Evolutionary conservation across 2,329 filamentous ascomycete genomes (phyloP).

Genomic region (Venturia aucupariae): DNA sequence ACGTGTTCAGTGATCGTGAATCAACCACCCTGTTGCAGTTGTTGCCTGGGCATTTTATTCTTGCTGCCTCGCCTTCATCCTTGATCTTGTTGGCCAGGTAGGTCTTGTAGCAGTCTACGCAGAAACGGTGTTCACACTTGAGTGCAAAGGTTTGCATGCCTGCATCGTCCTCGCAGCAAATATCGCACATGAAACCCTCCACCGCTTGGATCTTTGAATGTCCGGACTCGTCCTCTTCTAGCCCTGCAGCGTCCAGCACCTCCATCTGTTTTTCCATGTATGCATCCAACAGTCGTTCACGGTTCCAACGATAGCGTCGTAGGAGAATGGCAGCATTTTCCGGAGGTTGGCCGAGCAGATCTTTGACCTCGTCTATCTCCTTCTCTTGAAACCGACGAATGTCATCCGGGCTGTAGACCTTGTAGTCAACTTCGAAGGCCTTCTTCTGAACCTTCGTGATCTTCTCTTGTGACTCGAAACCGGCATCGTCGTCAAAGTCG

Average conservation of each 20-base stretch:
- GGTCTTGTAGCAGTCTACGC: slow-evolving; percentile 82
- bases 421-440: slow-evolving; percentile 76
- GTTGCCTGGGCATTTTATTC: slow-evolving; percentile 87
- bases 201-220: slow-evolving; percentile 37
- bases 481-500: slow-evolving; percentile 48
- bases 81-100: slow-evolving; percentile 90
- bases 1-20: slow-evolving; percentile 72
- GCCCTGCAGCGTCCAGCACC: slow-evolving; percentile 73
- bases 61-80: slow-evolving; percentile 87
- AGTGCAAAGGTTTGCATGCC: slow-evolving; percentile 79
- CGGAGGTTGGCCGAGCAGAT: slow-evolving; percentile 78
- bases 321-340: slow-evolving; percentile 88
- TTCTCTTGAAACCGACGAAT: slow-evolving; percentile 79
- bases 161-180: slow-evolving; percentile 84
- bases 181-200: slow-evolving; percentile 79
- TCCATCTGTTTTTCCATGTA: slow-evolving; percentile 86
- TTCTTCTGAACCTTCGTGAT: slow-evolving; percentile 65
- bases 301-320: slow-evolving; percentile 88
- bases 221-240: slow-evolving; percentile 55
- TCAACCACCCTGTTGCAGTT: slow-evolving; percentile 86
- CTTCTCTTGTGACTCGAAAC: slow-evolving; percentile 55
- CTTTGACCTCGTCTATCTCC: slow-evolving; percentile 82
- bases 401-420: slow-evolving; percentile 67
- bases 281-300: slow-evolving; percentile 85
- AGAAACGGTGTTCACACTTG: slow-evolving; percentile 91